Evolutionary conservation across 2,329 filamentous ascomycete genomes (phyloP).

Genomic region (Aureobasidium uvarum): DNA sequence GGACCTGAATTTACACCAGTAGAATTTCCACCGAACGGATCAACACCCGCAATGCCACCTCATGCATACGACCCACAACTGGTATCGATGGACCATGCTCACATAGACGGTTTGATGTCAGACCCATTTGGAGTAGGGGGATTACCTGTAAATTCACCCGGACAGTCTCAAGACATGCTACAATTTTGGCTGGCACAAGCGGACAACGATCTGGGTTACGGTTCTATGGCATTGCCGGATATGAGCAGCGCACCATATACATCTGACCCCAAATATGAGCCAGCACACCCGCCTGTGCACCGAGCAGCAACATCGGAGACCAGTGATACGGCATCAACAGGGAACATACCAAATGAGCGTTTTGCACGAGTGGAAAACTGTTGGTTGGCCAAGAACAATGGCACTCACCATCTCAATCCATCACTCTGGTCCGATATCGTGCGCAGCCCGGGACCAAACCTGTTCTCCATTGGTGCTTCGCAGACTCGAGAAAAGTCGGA

Average conservation of each 20-base stretch:
- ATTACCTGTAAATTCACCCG: constrained; percentile 8
- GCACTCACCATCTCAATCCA: constrained; percentile 38
- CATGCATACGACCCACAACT: constrained; percentile 23
- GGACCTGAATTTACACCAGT: constrained; percentile 5
- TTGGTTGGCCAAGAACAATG: constrained; percentile 40
- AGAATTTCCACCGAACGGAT: neutral
- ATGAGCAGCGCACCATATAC: constrained; percentile 36
- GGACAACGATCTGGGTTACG: constrained; percentile 28
- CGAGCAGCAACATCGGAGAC: constrained; percentile 13
- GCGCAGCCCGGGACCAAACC: constrained; percentile 37
- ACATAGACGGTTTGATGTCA: constrained; percentile 13
- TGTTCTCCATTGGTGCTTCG: constrained; percentile 38
- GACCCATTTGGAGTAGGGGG: constrained; percentile 24
- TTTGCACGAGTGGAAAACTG: constrained; percentile 43
- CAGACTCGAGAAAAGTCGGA: constrained; percentile 36
- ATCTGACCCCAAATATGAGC: constrained; percentile 30
- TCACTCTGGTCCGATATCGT: constrained; percentile 40
- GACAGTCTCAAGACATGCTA: constrained; percentile 27
- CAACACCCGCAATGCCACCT: constrained; percentile 12
- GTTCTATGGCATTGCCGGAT: constrained; percentile 29
- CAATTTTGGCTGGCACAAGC: constrained; percentile 30
- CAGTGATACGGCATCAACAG: constrained; percentile 41
- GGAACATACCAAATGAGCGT: constrained; percentile 40
- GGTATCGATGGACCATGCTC: constrained; percentile 14
- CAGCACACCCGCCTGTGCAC: neutral